Evolutionary conservation across 106 monocot genomes (phyloP).

Genomic region (Xerophyta viscosa): DNA sequence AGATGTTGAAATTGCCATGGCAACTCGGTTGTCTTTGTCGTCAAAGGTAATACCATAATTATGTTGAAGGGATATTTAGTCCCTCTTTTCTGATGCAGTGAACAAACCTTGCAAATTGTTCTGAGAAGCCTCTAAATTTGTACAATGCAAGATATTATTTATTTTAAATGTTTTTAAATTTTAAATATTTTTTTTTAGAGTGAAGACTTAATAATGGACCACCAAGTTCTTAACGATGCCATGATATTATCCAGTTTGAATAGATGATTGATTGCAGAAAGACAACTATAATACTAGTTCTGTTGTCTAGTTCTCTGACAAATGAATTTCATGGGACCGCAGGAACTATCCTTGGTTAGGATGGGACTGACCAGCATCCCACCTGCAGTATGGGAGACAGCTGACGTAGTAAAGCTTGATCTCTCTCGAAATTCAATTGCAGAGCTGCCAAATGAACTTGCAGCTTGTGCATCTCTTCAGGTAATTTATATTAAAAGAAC

Average conservation of each 20-base stretch:
- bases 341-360: slow-evolving; percentile 84
- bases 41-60: slow-evolving; percentile 59
- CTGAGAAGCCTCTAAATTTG: too few species aligned
- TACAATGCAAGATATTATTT: too few species aligned
- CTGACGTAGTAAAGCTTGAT: slow-evolving; percentile 76
- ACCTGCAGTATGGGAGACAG: slow-evolving; percentile 58
- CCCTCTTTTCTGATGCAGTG: background rate
- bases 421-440: slow-evolving; percentile 79
- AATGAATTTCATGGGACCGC: background rate
- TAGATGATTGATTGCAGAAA: too few species aligned
- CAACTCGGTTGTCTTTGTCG: slow-evolving; percentile 60
- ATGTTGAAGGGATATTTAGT: background rate
- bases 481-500: slow-evolving; percentile 10
- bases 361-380: slow-evolving; percentile 66
- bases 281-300: background rate
- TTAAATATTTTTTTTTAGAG: too few species aligned
- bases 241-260: too few species aligned
- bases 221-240: too few species aligned
- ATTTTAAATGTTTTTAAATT: too few species aligned
- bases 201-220: too few species aligned
- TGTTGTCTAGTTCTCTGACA: background rate
- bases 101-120: too few species aligned
- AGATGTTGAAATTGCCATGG: slow-evolving; percentile 58
- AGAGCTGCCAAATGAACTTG: slow-evolving; percentile 57
- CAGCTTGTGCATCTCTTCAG: slow-evolving; percentile 61